phyloP scores from a whole-genome alignment of 140 eudicot genomes.

The Senecio squalidus region DNA sequence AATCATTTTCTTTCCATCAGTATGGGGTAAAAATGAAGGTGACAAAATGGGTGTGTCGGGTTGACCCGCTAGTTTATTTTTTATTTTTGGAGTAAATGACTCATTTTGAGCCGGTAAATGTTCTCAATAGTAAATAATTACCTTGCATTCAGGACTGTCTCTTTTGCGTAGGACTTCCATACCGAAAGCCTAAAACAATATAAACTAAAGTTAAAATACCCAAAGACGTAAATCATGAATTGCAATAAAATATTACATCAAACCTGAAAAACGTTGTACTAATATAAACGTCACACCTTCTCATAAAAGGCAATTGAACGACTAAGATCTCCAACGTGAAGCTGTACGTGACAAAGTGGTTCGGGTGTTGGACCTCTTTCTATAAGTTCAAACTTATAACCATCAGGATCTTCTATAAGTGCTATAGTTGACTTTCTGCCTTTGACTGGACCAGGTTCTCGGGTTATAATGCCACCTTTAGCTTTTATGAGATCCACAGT shows the following conservation, averaged over 20 bases:
- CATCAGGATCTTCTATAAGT: conserved; percentile 74
- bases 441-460: conserved; percentile 73
- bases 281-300: conserved; percentile 35
- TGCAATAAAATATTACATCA: neutral
- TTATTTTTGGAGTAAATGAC: too few species aligned
- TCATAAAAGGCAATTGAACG: conserved; percentile 64
- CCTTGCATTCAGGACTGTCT: conserved; percentile 68
- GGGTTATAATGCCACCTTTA: conserved; percentile 64
- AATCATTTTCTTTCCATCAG: neutral
- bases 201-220: neutral
- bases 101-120: too few species aligned
- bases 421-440: conserved; percentile 68
- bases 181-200: conserved; percentile 47
- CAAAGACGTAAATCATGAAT: neutral
- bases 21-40: neutral
- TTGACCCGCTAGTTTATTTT: too few species aligned
- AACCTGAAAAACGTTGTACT: neutral
- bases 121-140: too few species aligned
- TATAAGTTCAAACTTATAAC: conserved; percentile 63
- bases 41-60: neutral
- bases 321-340: conserved; percentile 77
- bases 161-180: conserved; percentile 65
- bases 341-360: conserved; percentile 68
- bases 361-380: conserved; percentile 75
- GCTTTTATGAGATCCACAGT: conserved; percentile 63